Percentiles rank a stretch among this genome's conserved stretches.
These are phyloP conservation scores for Pythium phragmiticola DNA, from an alignment of 352 stramenopile genomes.

Conservation along the genomic window DNA sequence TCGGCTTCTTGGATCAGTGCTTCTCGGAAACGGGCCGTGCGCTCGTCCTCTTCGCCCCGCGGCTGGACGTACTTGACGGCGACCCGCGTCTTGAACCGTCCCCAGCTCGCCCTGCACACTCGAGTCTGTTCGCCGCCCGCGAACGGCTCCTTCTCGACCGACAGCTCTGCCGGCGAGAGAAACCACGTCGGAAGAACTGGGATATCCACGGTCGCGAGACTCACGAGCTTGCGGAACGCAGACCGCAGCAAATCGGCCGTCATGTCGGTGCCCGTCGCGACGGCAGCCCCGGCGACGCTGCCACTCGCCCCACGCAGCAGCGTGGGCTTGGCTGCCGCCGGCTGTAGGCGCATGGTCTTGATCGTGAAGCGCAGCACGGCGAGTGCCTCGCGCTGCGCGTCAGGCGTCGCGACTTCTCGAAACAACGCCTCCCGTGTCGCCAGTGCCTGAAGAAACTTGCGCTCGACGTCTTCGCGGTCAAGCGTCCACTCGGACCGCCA, in stretches of 20 bases:
- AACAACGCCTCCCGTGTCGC: slow-evolving; percentile 22
- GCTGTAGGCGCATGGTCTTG: slow-evolving; percentile 22
- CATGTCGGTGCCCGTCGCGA: slow-evolving; percentile 16
- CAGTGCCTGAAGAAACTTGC: slow-evolving; percentile 38
- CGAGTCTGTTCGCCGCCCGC: slow-evolving; percentile 6
- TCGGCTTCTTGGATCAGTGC: slow-evolving; percentile 41
- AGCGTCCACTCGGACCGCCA: slow-evolving; percentile 55
- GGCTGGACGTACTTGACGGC: slow-evolving; percentile 39
- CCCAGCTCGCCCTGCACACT: slow-evolving; percentile 27
- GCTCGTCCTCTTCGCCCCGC: slow-evolving; percentile 12
- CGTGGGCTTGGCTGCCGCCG: background rate
- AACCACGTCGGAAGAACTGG: slow-evolving; percentile 50
- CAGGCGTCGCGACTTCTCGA: slow-evolving; percentile 21
- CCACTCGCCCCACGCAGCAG: no score
- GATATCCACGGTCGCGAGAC: slow-evolving; percentile 43
- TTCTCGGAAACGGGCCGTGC: background rate
- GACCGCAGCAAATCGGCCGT: slow-evolving; percentile 40
- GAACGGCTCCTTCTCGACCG: slow-evolving; percentile 27
- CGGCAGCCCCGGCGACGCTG: no score
- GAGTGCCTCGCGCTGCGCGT: slow-evolving; percentile 34
- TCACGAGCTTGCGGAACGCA: slow-evolving; percentile 47
- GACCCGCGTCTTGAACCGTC: slow-evolving; percentile 23
- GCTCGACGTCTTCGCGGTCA: slow-evolving; percentile 43
- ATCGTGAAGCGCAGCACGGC: slow-evolving; percentile 57
- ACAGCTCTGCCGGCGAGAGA: slow-evolving; percentile 44